Conservation (phyloP, 2,329 filamentous ascomycete genomes). For the Neonectria magnoliae region DNA sequence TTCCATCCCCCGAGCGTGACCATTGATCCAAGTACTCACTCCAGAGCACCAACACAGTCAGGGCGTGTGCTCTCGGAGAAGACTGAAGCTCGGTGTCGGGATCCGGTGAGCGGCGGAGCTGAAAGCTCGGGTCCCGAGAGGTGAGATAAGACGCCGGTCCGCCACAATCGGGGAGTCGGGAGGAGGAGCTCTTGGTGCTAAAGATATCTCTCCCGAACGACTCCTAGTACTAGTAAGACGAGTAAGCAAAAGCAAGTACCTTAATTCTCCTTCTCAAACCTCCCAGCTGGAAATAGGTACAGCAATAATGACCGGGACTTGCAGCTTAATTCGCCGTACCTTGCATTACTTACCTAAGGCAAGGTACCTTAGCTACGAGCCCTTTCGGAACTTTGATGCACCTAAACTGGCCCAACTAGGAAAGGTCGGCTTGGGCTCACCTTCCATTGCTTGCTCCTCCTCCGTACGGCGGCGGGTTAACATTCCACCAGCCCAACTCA, state of each 20-base stretch:
- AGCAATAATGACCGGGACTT: background rate
- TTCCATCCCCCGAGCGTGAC: background rate
- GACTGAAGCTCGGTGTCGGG: conserved; percentile 3
- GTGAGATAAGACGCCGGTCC: background rate
- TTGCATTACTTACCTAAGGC: too few relatives aligned
- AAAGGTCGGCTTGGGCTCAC: background rate
- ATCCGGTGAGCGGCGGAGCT: conserved; percentile 2
- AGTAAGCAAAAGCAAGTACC: background rate
- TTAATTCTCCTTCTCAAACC: background rate
- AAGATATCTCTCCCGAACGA: background rate
- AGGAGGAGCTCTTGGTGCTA: background rate
- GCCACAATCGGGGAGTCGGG: background rate
- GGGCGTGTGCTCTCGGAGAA: background rate
- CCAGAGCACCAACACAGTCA: background rate
- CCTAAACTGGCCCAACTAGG: background rate
- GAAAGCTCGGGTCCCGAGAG: background rate
- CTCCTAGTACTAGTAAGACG: background rate
- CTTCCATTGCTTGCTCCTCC: background rate
- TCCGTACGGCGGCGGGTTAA: conserved; percentile 37
- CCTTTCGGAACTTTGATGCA: background rate
- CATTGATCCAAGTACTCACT: background rate
- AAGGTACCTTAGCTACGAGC: background rate
- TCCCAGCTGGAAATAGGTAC: background rate
- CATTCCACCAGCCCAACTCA: conserved; percentile 36
- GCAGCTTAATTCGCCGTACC: background rate